Conservation (phyloP, 2,329 filamentous ascomycete species). For the Fusarium brachygibbosum region DNA sequence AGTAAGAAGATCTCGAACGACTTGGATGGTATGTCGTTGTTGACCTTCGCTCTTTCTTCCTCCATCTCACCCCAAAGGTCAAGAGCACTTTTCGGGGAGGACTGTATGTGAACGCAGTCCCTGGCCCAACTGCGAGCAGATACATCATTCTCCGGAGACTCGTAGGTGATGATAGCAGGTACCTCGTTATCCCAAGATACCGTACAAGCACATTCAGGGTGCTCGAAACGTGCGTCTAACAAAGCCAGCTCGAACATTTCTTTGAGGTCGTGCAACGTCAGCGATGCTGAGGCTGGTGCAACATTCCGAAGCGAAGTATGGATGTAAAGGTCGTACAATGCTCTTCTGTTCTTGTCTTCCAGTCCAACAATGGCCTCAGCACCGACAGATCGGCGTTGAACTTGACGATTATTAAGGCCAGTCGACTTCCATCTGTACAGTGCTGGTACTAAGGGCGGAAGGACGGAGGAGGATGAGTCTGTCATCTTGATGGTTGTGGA, state of each 20-base stretch:
- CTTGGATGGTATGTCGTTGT: background rate
- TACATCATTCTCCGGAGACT: background rate
- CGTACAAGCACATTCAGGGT: background rate
- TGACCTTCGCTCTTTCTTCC: background rate
- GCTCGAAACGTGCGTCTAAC: background rate
- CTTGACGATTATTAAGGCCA: background rate
- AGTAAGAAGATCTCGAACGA: background rate
- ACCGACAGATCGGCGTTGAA: background rate
- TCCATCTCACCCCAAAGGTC: background rate
- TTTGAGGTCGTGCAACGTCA: background rate
- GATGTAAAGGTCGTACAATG: background rate
- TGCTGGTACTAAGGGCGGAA: background rate
- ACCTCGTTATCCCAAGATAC: background rate
- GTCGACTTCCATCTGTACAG: background rate
- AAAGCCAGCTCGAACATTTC: background rate
- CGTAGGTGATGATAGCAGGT: background rate
- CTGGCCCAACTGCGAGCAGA: background rate
- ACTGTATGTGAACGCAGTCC: background rate
- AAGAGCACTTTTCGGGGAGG: background rate
- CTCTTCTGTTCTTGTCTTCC: background rate
- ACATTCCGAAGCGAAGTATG: background rate
- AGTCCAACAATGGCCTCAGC: background rate
- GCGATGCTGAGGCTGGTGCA: background rate
- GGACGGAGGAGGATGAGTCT: background rate
- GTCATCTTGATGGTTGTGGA: background rate